phyloP scores from a whole-genome alignment of 805 yeast genomes.

The Zygoascus biomembranicola region DNA sequence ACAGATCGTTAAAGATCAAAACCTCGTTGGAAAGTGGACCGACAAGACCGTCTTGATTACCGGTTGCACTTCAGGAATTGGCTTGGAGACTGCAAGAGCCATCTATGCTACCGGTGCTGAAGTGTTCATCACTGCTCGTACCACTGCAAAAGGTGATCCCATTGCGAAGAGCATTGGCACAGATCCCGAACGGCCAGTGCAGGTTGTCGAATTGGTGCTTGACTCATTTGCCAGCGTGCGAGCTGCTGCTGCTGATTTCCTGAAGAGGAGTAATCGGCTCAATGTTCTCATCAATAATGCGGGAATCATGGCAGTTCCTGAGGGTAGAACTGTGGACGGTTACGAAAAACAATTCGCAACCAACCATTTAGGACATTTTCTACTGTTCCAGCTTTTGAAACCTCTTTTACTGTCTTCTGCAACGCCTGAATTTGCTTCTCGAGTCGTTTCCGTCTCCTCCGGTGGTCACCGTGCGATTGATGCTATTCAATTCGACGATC shows the following conservation, averaged over 20 bases:
- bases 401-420: not conserved
- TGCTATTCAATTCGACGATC: slow-evolving; percentile 11
- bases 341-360: slow-evolving; percentile 77
- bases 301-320: slow-evolving; percentile 53
- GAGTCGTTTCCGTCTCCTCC: not conserved
- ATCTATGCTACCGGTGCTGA: not conserved
- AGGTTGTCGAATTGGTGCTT: not conserved
- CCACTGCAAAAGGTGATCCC: not conserved
- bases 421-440: no score
- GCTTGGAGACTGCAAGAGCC: slow-evolving; percentile 9
- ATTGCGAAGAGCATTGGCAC: not conserved
- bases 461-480: slow-evolving; percentile 9
- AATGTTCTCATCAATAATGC: slow-evolving; percentile 70
- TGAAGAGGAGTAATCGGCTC: slow-evolving; percentile 23
- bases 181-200: not conserved
- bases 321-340: slow-evolving; percentile 49
- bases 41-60: slow-evolving; percentile 6
- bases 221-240: not conserved
- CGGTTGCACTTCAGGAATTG: slow-evolving; percentile 12
- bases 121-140: not conserved
- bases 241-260: not conserved
- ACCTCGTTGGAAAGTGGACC: no score
- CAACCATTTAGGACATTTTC: slow-evolving; percentile 66
- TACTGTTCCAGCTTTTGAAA: slow-evolving; percentile 42
- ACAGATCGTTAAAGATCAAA: no score